Evolutionary conservation across 805 yeast species (phyloP), one percentile per base, ranked within the genome.

Genomic region (Suhomyces kilbournensis): DNA sequence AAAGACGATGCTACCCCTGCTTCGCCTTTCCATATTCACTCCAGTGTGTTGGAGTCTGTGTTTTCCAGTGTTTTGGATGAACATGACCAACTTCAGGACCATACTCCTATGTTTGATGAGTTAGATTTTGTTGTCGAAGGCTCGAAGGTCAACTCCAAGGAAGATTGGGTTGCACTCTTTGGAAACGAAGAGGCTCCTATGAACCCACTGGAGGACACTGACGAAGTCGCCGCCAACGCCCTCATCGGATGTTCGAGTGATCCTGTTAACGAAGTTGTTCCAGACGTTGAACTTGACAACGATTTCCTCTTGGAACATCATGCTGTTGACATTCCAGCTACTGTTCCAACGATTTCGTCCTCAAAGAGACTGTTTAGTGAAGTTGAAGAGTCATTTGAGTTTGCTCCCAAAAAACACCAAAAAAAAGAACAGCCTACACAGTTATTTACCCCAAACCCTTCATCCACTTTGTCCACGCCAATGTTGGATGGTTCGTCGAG

Each of bases 131-230:
- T 72, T 49, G 63, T 73, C 26, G 77, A 74, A 52, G 76, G 76
- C 49, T 61, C 65, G 46, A 67, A 68, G 58, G 72, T 65, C 50
- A 69, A 70, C 65, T 60, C 66, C 49, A 74, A 71, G 53, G 76
- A 79, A 35, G 79, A 78, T 58, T 85, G 90, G 90, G 81, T 79
- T 44, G 80, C 90, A 12, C 73, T 86, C 53, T 85, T 86, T 63
- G 72, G 67, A 48, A 44, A 51, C 47, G 57, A 55, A 52, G 64
- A 60, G 44, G 59, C 60, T 54, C 44, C 50, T 20, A 20, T 26
- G 19, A 14, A 10, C 7, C 26, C 15, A 12, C 40, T 48, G 44
- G 50, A 42, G 28, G 46, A 40, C 7, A 26, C 50, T n/a, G 30
- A 17, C n/a, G 50, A 40, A 42, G 26, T 45, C 14, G 35, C 46